These are phyloP conservation scores for Crucihimalaya himalaica DNA, from an alignment of 345 rosid genomes.

Conservation along the genomic window DNA sequence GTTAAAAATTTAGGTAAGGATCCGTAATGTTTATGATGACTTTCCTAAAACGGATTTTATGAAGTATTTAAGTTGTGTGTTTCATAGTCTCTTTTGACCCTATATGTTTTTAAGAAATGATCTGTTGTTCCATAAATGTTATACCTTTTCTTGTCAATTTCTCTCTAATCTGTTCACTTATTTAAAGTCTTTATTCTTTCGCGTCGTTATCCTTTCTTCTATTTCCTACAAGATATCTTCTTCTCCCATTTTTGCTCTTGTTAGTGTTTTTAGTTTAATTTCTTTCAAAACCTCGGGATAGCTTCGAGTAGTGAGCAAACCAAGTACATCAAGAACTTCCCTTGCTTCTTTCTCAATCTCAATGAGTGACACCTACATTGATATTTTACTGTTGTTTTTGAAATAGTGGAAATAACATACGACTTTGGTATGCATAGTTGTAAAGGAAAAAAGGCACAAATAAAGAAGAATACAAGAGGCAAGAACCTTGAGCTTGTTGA, in stretches of 20 bases:
- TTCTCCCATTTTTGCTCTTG: slow-evolving; percentile 62
- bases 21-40: no score
- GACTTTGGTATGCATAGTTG: neutral
- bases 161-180: slow-evolving; percentile 72
- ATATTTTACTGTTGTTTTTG: slow-evolving; percentile 77
- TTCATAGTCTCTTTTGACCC: no score
- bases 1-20: no score
- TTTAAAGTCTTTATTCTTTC: slow-evolving; percentile 72
- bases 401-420: neutral
- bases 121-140: slow-evolving; percentile 91
- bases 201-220: slow-evolving; percentile 58
- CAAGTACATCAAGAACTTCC: slow-evolving; percentile 61
- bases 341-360: slow-evolving; percentile 63
- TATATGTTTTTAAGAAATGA: no score
- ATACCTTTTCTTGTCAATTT: slow-evolving; percentile 65
- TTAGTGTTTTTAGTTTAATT: slow-evolving; percentile 65
- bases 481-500: slow-evolving; percentile 66
- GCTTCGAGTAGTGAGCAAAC: slow-evolving; percentile 54
- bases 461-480: neutral
- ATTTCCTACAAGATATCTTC: slow-evolving; percentile 51
- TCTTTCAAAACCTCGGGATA: slow-evolving; percentile 69
- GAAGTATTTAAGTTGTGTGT: no score
- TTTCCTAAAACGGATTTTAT: no score
- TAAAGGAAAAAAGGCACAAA: neutral
- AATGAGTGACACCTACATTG: slow-evolving; percentile 56